Evolutionary conservation across 2,329 filamentous ascomycete genomes (phyloP).

Genomic region (Macrophomina phaseolina): DNA sequence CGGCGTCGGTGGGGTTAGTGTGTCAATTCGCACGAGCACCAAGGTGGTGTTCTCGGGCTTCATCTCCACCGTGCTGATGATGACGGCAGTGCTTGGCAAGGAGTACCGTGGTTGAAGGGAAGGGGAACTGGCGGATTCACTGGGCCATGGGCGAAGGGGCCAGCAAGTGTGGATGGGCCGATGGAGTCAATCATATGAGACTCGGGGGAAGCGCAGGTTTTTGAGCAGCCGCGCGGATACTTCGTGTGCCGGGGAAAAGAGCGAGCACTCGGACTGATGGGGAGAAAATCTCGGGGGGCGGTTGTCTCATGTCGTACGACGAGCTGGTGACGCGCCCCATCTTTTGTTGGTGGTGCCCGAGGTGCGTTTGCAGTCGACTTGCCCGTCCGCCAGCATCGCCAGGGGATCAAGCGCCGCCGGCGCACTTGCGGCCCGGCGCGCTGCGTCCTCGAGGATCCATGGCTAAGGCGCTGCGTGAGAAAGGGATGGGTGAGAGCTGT

Average conservation of each 20-base stretch:
- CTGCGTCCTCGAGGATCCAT: not conserved
- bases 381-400: not conserved
- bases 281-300: constrained; percentile 20
- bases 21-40: constrained; percentile 20
- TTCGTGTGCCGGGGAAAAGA: not conserved
- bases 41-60: constrained; percentile 16
- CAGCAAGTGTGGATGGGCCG: not conserved
- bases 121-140: not conserved
- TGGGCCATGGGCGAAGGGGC: not conserved
- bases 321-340: constrained; percentile 24
- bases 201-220: not conserved
- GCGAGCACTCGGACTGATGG: not conserved
- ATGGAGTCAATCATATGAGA: not conserved
- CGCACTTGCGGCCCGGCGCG: constrained; percentile 18
- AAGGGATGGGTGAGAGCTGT: not conserved
- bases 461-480: not conserved
- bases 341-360: constrained; percentile 7
- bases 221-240: not conserved
- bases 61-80: constrained; percentile 17
- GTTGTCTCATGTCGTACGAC: constrained; percentile 23
- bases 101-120: constrained; percentile 10
- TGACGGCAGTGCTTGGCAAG: not conserved
- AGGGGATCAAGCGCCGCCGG: not conserved
- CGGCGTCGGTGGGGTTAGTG: not conserved
- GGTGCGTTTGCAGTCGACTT: not conserved